These are phyloP conservation scores for Candida easanensis DNA, from an alignment of 805 yeast genomes.

Conservation along the genomic window DNA sequence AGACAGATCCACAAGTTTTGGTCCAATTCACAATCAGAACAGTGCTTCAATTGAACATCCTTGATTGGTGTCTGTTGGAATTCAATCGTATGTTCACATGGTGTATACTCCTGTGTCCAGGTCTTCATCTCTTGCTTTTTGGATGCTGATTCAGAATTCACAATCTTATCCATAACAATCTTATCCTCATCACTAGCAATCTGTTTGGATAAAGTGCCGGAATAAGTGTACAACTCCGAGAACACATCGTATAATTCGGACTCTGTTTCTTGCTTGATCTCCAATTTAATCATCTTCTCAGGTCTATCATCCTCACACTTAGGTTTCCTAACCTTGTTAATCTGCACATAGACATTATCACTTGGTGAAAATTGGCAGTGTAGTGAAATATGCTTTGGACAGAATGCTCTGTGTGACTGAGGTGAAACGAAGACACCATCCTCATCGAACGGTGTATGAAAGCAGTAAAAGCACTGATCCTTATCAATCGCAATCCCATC, in stretches of 20 bases:
- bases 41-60: slow-evolving; percentile 39
- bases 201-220: slow-evolving; percentile 24
- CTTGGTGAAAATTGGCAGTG: slow-evolving; percentile 58
- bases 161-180: slow-evolving; percentile 39
- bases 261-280: slow-evolving; percentile 60
- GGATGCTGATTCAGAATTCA: slow-evolving; percentile 56
- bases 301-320: slow-evolving; percentile 31
- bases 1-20: slow-evolving; percentile 92
- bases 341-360: slow-evolving; percentile 50
- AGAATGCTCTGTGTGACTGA: slow-evolving; percentile 67
- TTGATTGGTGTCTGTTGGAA: slow-evolving; percentile 39
- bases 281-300: slow-evolving; percentile 58
- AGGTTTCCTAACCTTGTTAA: slow-evolving; percentile 46
- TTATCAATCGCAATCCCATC: slow-evolving; percentile 52
- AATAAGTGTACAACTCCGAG: slow-evolving; percentile 1
- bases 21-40: slow-evolving; percentile 58
- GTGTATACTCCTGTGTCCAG: slow-evolving; percentile 85
- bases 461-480: slow-evolving; percentile 89
- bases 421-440: slow-evolving; percentile 76
- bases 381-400: slow-evolving; percentile 54
- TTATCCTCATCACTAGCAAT: slow-evolving; percentile 32
- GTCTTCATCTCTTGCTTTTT: slow-evolving; percentile 71
- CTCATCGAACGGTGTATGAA: slow-evolving; percentile 57
- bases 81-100: slow-evolving; percentile 75
- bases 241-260: slow-evolving; percentile 37